Base-by-base conservation (phyloP, 1,139 yeast species). In the Protomyces gravidus region DNA sequence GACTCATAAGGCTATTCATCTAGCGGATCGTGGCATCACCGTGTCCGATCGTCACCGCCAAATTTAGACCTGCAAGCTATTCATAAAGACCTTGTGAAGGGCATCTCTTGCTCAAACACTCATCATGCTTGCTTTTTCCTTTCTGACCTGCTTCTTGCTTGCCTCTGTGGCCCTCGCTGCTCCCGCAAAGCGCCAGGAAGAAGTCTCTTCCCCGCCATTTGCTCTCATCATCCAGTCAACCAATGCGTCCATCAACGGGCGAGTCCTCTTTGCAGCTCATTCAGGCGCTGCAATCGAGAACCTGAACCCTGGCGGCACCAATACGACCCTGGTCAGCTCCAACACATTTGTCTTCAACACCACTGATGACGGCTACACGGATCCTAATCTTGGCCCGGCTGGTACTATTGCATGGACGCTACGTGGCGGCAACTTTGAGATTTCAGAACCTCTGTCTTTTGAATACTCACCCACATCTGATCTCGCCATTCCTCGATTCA, bases 221-320 rank as follows among this genome's bases (percentile, higher is more conserved):
- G 40, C 26, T 13, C 58, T 53, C 39, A 23, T 21, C 19, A 28
- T 53, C 19, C 15, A 26, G 5, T 53, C 58, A 4, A 17, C 23
- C 28, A 45, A 53, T 27, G n/a, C 30, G n/a, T 33, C 51, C 17
- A 40, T 53, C 45, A 46, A 53, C 23, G 51, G 58, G 17, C 32
- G 51, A 7, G 27, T 42, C 19, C 47, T 53, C n/a, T 25, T 17
- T 15, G 26, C 58, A 17, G 36, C 33, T 6, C 50, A 53, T 21
- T 21, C 58, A 5, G 58, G 58, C 13, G 50, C 58, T 7, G 58
- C 28, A 17, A 53, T 45, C 39, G 51, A 53, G 36, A 42, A 53
- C 28, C 58, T 53, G 36, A 15, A 30, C 17, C 28, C 46, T 13
- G 51, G 33, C 26, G 19, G 21, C 21, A 15, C n/a, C n/a, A n/a